Evolutionary conservation across 495 filamentous ascomycete genomes (phyloP), one percentile per base, ranked within the genome.

Genomic region (Penicillium egyptiacum): DNA sequence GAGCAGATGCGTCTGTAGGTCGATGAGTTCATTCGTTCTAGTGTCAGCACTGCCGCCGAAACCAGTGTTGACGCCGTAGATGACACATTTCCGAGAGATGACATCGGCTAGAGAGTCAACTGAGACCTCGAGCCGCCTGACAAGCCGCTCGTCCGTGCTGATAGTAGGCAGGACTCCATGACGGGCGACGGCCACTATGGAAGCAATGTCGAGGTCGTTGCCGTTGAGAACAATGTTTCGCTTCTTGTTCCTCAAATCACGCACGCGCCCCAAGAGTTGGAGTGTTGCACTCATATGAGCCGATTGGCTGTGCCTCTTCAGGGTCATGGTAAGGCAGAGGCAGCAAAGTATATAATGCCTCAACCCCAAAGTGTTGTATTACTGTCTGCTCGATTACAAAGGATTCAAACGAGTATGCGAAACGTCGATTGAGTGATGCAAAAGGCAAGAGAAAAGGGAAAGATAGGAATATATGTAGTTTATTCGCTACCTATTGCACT

Each of bases 1-100:
- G 20, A 83, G 66, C 5, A 85, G 58, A 12, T 75, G 74, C 16
- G 66, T 69, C 59, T 87, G 83, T 16, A 88, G 72, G 12, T 66
- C 64, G 20, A 75, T 65, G 26, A 73, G 57, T 11, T 77, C 55
- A 8, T 63, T 63, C 19, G 60, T 80, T 8, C 81, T 70, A 0
- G 77, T 74, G 56, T 87, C 83, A n/a, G 85, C 85, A 56, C 80
- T 86, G 5, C 83, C 85, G n/a, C 85, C 85, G 51, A 86, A 86
- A 11, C 85, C 85, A 5, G 85, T 87, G 61, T 83, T 88, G 58
- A 88, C 83, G 5, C 85, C 85, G n/a, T 62, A 62, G 7, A 62
- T 48, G 23, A 62, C 60, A 23, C 40, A 59, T 14, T 59, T 19
- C 11, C 56, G 51, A 9, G 60, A 22, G 9, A 62, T 40, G 23